Base-by-base conservation (phyloP, 495 filamentous ascomycete species). In the Venustampulla echinocandica region DNA sequence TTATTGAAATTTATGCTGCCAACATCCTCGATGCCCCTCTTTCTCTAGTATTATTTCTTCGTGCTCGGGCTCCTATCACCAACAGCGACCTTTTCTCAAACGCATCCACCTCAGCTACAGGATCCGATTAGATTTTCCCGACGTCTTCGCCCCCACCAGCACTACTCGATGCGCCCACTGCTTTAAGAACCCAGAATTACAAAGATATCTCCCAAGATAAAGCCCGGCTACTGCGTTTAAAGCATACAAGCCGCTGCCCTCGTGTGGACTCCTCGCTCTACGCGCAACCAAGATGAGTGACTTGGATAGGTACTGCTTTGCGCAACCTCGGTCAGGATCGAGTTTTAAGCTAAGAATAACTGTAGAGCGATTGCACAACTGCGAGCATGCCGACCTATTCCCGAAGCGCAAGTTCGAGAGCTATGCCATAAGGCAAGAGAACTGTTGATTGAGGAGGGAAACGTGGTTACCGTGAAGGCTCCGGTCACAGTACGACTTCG, bases 351-450 rank as follows among this genome's bases (percentile, higher is more conserved):
- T 55, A 37, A 9, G 10, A 40, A 30, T 46, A 42, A 14, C 42
- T 20, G 19, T 58, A 96, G 92, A 67, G 88, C 89, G 37, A 98
- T 98, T 64, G 80, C 81, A 55, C 88, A 92, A 60, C 79, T 98
- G 53, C 85, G 92, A 69, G 82, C 88, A 60, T 98, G 92, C 70
- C 86, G 90, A 52, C 87, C 92, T 47, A 98, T 98, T 58, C 92
- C 92, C 50, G 92, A 98, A 71, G 71, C 80, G 35, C 85, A 95
- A 62, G 93, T 98, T 40, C 83, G 92, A 56, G 89, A 97, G 64
- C 75, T 98, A 59, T 97, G 93, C 68, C 89, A 96, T 73, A 97
- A 97, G 67, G 92, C 92, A 38, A 80, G 92, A 45, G 92, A 98
- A 69, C 79, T 98, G 28, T 71, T 98, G 39, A 94, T 98, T 50